Evolutionary conservation across 73 alveolate species (phyloP), one percentile per base, ranked within the genome.

Genomic region (Paramecium biaurelia): DNA sequence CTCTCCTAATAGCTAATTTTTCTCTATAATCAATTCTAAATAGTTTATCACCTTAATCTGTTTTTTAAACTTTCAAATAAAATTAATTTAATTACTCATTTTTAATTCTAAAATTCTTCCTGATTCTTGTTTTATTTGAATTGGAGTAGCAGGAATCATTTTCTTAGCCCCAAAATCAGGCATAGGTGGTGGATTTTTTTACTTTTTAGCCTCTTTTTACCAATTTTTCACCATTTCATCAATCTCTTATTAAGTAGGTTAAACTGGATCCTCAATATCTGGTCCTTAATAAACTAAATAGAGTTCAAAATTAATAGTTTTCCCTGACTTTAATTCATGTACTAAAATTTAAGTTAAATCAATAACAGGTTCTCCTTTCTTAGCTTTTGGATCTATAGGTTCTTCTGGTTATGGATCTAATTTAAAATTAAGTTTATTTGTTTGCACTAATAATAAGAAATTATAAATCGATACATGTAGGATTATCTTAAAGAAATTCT

Each of bases 101-200:
- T 41, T 24, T 14, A 42, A 37, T 79, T 79, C 63, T 23, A 79
- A 41, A 12, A 43, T 12, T 79, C 90, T 79, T 24, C 90, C 76
- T 20, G 53, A 41, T 45, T 79, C 90, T 20, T 79, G 18, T 38
- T 18, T 43, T 6, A 79, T 42, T 11, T 21, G 12, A 11, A 79
- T 24, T 5, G 76, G 90, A 21, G 90, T 26, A 24, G 90, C 57
- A 24, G 70, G 43, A 7, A 79, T 79, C 90, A 79, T 79, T 79
- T 76, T 79, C 56, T 79, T 79, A 0, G 74, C 90, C 2, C 89
- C 72, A 45, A 79, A 79, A 45, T 79, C 76, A 79, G 90, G 90
- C 74, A 79, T 79, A 7, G 90, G 90, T 5, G 90, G 76, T 15
- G 90, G 76, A 45, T 79, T 79, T 23, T 76, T 79, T 45, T 79